A percentile compares a stretch with the other conserved stretches of the same genome.
These are phyloP conservation scores for Lyophyllum decastes DNA, from an alignment of 768 basidiomycete species.

Conservation along the genomic window DNA sequence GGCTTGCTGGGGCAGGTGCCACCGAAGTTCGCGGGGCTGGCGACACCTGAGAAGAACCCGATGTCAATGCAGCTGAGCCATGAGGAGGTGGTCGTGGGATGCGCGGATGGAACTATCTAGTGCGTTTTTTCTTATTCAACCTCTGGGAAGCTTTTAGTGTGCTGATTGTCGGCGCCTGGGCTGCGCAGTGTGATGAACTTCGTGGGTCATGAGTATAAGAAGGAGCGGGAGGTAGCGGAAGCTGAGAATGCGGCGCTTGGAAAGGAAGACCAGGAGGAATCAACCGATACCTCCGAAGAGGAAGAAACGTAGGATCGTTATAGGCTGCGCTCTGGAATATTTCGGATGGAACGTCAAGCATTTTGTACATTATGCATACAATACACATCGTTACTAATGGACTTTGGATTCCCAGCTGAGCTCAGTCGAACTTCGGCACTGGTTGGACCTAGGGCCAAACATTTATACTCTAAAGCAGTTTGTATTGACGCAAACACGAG, in stretches of 20 bases:
- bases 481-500: no score
- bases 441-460: no score
- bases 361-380: not conserved
- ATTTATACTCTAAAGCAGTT: no score
- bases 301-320: not conserved
- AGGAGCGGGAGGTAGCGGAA: conserved; percentile 4
- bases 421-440: no score
- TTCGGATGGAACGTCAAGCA: not conserved
- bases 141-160: conserved; percentile 56
- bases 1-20: conserved; percentile 68
- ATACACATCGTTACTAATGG: no score
- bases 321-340: not conserved
- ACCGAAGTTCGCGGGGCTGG: conserved; percentile 72
- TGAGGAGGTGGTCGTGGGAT: conserved; percentile 89
- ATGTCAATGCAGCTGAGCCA: conserved; percentile 93
- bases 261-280: not conserved
- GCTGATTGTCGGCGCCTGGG: not conserved
- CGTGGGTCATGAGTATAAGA: conserved; percentile 36
- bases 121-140: conserved; percentile 46
- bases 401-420: no score
- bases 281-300: not conserved
- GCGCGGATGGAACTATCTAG: conserved; percentile 92
- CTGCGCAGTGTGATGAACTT: conserved; percentile 35
- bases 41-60: conserved; percentile 89
- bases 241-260: not conserved